A percentile compares a stretch with the other conserved stretches of the same genome.
Conservation (phyloP, 306 rosid genomes). For the Cajanus cajan region DNA sequence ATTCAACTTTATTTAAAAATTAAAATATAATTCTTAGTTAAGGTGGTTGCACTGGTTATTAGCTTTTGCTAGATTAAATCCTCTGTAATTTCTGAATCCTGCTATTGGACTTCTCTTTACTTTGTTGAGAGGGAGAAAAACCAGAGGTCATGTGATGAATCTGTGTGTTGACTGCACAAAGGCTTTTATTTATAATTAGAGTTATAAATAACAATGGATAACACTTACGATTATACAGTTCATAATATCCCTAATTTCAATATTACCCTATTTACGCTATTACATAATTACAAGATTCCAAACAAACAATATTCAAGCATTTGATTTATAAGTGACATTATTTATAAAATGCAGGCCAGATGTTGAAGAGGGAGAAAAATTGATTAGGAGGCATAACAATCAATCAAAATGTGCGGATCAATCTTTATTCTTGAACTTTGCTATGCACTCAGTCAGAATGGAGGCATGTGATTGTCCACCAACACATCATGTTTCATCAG, state of each 20-base stretch:
- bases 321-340: constrained; percentile 24
- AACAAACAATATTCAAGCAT: not conserved
- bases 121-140: not conserved
- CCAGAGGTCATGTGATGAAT: not conserved
- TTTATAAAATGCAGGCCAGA: constrained; percentile 67
- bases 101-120: not conserved
- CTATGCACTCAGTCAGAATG: constrained; percentile 98
- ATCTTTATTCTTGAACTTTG: constrained; percentile 86
- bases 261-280: not conserved
- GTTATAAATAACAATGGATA: not conserved
- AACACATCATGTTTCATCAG: constrained; percentile 57
- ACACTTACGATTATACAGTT: not conserved
- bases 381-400: constrained; percentile 76
- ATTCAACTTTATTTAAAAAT: not conserved
- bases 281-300: not conserved
- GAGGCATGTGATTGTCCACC: constrained; percentile 99
- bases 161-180: not conserved
- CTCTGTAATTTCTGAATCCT: constrained; percentile 22
- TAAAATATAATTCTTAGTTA: not conserved
- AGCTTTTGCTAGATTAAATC: constrained; percentile 17
- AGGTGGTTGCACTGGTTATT: not conserved
- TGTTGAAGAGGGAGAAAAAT: constrained; percentile 91
- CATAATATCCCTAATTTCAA: not conserved
- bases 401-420: constrained; percentile 87
- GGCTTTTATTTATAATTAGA: not conserved